Evolutionary conservation across 2,329 filamentous ascomycete genomes (phyloP).

Genomic region (Hypoxylon sp.): DNA sequence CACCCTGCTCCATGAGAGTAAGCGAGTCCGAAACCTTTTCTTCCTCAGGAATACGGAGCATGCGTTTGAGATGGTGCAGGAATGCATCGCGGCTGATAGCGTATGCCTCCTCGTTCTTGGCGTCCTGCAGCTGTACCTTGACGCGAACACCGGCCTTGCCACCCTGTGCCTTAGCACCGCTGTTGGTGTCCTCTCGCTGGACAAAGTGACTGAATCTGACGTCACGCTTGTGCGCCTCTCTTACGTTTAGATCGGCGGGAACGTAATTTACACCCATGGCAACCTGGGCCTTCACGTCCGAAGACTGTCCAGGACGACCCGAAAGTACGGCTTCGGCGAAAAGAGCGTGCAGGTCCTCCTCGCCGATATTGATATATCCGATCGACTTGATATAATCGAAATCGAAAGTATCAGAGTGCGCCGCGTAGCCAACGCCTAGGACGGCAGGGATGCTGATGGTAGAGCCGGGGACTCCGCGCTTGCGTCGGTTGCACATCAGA

Average conservation of each 20-base stretch:
- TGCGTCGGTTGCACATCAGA: constrained; percentile 13
- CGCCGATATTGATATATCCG: constrained; percentile 15
- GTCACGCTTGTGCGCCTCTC: constrained; percentile 16
- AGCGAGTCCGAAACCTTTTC: constrained; percentile 9
- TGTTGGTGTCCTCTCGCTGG: constrained; percentile 1
- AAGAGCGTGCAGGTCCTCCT: constrained; percentile 10
- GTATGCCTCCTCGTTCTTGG: constrained; percentile 5
- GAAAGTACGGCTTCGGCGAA: constrained; percentile 15
- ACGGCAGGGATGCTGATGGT: constrained; percentile 12
- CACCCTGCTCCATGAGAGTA: constrained; percentile 26
- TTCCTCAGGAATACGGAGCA: constrained; percentile 19
- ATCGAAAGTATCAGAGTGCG: constrained; percentile 2
- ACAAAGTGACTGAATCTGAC: constrained; percentile 17
- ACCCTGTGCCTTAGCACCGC: constrained; percentile 7
- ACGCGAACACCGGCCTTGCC: constrained; percentile 8
- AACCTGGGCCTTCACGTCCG: constrained; percentile 8
- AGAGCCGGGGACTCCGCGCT: constrained; percentile 9
- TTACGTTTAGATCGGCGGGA: constrained; percentile 11
- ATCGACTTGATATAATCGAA: constrained; percentile 13
- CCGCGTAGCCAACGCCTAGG: constrained; percentile 14
- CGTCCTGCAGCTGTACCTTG: constrained; percentile 11
- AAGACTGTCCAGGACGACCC: constrained; percentile 12
- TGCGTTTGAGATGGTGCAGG: constrained; percentile 10
- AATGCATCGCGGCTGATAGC: constrained; percentile 14
- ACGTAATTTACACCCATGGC: constrained; percentile 19